A percentile compares a stretch with the other conserved stretches of the same genome.
Conservation (phyloP, 306 rosid species). For the Rosa rugosa region DNA sequence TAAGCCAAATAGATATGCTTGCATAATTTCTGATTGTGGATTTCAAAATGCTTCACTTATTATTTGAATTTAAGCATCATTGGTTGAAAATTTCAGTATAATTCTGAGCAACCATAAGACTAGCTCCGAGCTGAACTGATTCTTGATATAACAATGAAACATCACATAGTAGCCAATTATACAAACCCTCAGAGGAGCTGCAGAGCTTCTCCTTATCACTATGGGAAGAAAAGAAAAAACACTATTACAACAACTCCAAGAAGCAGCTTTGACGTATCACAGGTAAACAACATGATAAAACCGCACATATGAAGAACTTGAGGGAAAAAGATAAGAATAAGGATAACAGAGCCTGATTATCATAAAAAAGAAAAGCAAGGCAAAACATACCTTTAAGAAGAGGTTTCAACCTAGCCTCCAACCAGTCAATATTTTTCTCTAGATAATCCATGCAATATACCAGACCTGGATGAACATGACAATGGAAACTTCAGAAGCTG, state of each 20-base stretch:
- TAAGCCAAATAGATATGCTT: background rate
- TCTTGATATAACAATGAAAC: conserved; percentile 2
- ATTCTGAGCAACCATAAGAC: background rate
- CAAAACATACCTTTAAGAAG: conserved; percentile 62
- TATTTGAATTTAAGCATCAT: background rate
- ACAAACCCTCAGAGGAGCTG: background rate
- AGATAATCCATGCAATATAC: conserved; percentile 93
- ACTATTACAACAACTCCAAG: background rate
- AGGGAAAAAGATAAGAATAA: background rate
- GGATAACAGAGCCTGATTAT: background rate
- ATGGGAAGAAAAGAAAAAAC: background rate
- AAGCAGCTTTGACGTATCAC: background rate
- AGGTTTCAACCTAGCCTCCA: conserved; percentile 77
- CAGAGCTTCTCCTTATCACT: background rate
- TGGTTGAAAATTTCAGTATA: background rate
- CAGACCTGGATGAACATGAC: conserved; percentile 61
- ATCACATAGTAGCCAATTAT: background rate
- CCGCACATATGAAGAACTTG: background rate
- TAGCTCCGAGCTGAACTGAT: background rate
- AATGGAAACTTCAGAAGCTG: conserved; percentile 19
- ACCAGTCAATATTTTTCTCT: conserved; percentile 93
- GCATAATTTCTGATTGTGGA: background rate
- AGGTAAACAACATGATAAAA: background rate
- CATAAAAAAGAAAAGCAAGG: conserved; percentile 8
- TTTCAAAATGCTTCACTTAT: background rate